Evolutionary conservation across 441 rosid species (phyloP).

Genomic region (Adansonia rubrostipa): DNA sequence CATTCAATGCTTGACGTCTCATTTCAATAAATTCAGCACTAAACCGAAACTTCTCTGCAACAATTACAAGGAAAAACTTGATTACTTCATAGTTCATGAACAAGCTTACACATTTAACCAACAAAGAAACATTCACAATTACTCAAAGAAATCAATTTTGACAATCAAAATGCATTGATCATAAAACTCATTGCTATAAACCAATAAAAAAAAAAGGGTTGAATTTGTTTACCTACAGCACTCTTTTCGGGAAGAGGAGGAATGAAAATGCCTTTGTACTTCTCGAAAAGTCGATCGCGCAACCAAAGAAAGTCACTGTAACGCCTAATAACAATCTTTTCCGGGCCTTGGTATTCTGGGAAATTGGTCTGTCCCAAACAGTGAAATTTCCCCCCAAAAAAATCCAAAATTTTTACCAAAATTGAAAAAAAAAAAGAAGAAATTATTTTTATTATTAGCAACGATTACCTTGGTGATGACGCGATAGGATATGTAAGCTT

Average conservation of each 20-base stretch:
- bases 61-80: conserved; percentile 6
- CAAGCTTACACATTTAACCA: neutral
- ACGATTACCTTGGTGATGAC: conserved; percentile 81
- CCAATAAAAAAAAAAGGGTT: neutral
- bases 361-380: conserved; percentile 74
- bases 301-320: conserved; percentile 97
- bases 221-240: conserved; percentile 77
- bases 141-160: neutral
- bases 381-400: neutral
- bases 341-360: conserved; percentile 84
- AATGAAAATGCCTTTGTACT: conserved; percentile 83
- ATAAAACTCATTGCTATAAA: neutral
- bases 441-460: neutral
- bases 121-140: neutral
- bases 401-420: neutral
- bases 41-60: conserved; percentile 95
- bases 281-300: conserved; percentile 85
- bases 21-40: conserved; percentile 98
- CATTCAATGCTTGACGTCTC: conserved; percentile 91
- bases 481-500: conserved; percentile 92
- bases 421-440: neutral
- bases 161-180: neutral
- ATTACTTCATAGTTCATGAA: neutral
- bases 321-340: conserved; percentile 93
- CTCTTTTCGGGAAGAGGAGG: conserved; percentile 99